Base-by-base conservation (phyloP, 129 eudicot genomes). In the Ambrosia artemisiifolia region DNA sequence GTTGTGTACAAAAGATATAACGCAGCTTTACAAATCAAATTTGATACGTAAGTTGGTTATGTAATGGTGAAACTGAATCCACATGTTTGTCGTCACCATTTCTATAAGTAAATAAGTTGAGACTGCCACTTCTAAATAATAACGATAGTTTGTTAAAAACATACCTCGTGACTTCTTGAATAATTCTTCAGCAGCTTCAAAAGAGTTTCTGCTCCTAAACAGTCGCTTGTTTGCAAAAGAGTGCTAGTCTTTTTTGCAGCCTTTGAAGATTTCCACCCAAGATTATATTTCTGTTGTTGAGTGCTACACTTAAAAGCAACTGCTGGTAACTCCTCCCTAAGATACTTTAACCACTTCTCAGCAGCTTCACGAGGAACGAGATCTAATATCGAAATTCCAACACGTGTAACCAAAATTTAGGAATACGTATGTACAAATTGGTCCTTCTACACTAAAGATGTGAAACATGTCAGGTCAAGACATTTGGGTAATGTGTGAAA, bases 221-320 rank as follows among this genome's bases (percentile, higher is more conserved):
- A 95, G 68, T 95, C 97, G 67, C 99, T 88, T 56, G 97, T 86
- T 82, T 91, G 90, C 70, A 90, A 75, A 72, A 79, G 73, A 79
- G 67, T 80, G 84, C 75, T 85, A 11, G 88, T 43, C 72, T 70
- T 71, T 63, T 84, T 87, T 53, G 83, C 80, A 73, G 86, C 67
- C 75, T 88, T 91, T 14, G 84, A 80, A 17, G 67, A 81, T 63
- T 88, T 95, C 96, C 96, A 90, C 1, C 94, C 94, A 16, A 95
- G 78, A 69, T 95, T 90, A 44, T 90, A 82, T 80, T 81, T 88
- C 70, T 95, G 97, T 51, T 91, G 83, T 66, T 95, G 99, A 38
- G 97, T 95, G 83, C 96, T 88, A 83, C 99, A 95, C 69, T 95
- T 90, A 59, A 95, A 95, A 63, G 99, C 97, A 71, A 95, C 96